Conservation (phyloP, 306 rosid genomes). For the Lathyrus aphaca region DNA sequence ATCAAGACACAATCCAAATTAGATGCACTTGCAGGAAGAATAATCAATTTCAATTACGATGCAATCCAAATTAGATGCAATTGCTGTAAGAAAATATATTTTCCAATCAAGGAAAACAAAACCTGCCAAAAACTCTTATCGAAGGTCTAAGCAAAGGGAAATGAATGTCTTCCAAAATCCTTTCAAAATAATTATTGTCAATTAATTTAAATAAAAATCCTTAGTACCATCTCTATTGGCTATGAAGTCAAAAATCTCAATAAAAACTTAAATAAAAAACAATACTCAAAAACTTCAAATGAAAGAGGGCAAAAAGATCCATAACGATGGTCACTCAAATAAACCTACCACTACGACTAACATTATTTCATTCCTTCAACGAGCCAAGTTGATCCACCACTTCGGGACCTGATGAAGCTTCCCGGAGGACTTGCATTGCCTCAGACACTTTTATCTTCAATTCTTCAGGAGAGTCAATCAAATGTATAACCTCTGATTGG, state of each 20-base stretch:
- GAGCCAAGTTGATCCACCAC: slow-evolving; percentile 57
- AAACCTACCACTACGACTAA: background rate
- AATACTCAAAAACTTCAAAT: background rate
- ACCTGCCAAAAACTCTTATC: background rate
- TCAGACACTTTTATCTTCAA: slow-evolving; percentile 77
- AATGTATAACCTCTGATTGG: slow-evolving; percentile 87
- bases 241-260: background rate
- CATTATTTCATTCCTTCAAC: slow-evolving; percentile 45
- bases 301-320: background rate
- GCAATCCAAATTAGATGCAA: background rate
- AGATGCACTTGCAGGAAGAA: background rate
- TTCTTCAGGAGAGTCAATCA: slow-evolving; percentile 82
- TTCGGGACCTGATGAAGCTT: slow-evolving; percentile 58
- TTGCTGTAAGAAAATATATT: background rate
- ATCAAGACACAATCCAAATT: background rate
- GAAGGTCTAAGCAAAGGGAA: background rate
- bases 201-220: background rate
- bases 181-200: background rate
- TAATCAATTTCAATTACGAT: background rate
- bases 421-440: slow-evolving; percentile 75
- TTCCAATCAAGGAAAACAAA: background rate
- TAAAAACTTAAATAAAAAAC: background rate
- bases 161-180: background rate
- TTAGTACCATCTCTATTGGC: background rate
- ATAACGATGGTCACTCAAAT: background rate